These are phyloP conservation scores for Podospora bellae-mahoneyi DNA, from an alignment of 495 filamentous ascomycete genomes.

Conservation along the genomic window DNA sequence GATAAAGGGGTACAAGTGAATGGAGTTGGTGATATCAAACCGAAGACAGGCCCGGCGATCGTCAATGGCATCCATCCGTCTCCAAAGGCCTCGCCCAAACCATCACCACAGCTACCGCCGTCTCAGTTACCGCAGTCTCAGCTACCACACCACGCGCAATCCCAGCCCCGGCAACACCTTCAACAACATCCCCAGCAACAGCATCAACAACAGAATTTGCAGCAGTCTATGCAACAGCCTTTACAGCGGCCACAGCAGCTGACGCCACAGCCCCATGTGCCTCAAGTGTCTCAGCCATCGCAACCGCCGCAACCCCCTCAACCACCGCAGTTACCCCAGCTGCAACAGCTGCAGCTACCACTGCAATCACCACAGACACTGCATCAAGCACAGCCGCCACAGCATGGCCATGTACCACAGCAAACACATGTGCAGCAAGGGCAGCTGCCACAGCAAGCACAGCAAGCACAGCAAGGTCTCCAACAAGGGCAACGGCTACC, in stretches of 20 bases:
- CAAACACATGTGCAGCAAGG: conserved; percentile 1
- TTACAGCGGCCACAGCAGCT: background rate
- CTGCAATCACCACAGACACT: background rate
- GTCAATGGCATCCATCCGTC: conserved; percentile 19
- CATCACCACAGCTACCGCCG: conserved; percentile 14
- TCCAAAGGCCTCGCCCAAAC: conserved; percentile 15
- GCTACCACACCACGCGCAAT: conserved; percentile 12
- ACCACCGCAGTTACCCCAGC: conserved; percentile 18
- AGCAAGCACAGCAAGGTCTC: conserved; percentile 12
- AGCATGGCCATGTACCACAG: background rate
- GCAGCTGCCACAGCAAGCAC: conserved; percentile 18
- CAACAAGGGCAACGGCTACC: conserved; percentile 7
- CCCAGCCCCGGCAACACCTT: background rate
- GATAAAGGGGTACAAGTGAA: conserved; percentile 39
- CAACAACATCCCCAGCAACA: background rate
- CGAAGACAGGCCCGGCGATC: background rate
- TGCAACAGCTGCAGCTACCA: conserved; percentile 6
- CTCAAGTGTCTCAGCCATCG: background rate
- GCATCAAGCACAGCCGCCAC: background rate
- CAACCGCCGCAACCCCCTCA: background rate
- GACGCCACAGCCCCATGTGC: background rate
- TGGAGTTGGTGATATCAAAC: conserved; percentile 19
- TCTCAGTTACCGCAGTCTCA: conserved; percentile 13
- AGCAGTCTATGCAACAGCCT: background rate
- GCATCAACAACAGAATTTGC: background rate